These are phyloP conservation scores for Clarireedia paspali DNA, from an alignment of 2,329 filamentous ascomycete species.

Conservation along the genomic window DNA sequence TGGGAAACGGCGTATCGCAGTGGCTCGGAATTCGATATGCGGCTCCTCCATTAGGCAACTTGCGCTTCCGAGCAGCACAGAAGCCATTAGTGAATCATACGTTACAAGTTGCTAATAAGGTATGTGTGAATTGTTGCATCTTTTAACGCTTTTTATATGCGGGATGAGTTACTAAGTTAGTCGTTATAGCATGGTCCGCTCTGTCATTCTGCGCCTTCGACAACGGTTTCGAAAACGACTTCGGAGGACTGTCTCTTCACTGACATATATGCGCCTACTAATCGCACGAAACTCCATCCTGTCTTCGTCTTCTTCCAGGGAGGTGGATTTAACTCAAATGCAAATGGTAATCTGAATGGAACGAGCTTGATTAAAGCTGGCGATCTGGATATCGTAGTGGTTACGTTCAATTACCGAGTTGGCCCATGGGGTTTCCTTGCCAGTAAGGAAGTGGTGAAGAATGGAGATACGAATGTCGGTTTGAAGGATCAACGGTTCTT, in stretches of 20 bases:
- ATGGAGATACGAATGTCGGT: slow-evolving; percentile 57
- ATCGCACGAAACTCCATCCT: slow-evolving; percentile 41
- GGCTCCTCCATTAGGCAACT: slow-evolving; percentile 54
- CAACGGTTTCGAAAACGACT: slow-evolving; percentile 20
- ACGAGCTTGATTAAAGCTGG: slow-evolving; percentile 52
- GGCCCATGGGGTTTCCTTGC: slow-evolving; percentile 67
- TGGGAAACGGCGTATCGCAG: slow-evolving; percentile 51
- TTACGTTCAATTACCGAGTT: slow-evolving; percentile 71
- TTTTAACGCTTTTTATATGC: background rate
- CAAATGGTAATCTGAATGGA: slow-evolving; percentile 48
- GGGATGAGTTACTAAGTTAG: background rate
- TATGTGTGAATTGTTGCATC: slow-evolving; percentile 10
- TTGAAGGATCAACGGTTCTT: slow-evolving; percentile 63
- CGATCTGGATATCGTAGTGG: slow-evolving; percentile 55
- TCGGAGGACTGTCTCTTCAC: slow-evolving; percentile 65
- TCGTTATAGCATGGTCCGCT: slow-evolving; percentile 18
- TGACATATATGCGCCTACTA: slow-evolving; percentile 53
- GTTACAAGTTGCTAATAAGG: slow-evolving; percentile 21
- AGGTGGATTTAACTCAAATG: slow-evolving; percentile 49
- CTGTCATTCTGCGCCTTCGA: slow-evolving; percentile 24
- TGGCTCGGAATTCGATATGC: slow-evolving; percentile 75
- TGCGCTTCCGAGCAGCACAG: slow-evolving; percentile 60
- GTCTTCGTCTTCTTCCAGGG: slow-evolving; percentile 56
- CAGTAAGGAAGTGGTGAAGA: slow-evolving; percentile 41
- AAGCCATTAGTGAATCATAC: slow-evolving; percentile 41